Evolutionary conservation across 2,329 filamentous ascomycete species (phyloP).

Genomic region (Didymella keratinophila): DNA sequence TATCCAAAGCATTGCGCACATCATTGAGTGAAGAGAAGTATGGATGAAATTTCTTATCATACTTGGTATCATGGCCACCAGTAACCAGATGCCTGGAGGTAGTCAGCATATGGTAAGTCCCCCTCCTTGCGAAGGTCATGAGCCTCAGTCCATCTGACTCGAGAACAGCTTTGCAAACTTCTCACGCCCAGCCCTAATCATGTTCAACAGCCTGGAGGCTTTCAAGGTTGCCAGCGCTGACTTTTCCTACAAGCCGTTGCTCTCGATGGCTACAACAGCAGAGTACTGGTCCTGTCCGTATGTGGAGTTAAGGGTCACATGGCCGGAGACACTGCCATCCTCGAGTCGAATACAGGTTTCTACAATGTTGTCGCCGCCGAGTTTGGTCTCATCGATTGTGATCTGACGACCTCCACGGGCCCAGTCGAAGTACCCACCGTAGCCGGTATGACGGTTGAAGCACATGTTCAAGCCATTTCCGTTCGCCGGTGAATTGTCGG

Average conservation of each 20-base stretch:
- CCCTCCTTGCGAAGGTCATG: not conserved
- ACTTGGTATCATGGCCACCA: not conserved
- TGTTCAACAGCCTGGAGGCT: not conserved
- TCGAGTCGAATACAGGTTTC: slow-evolving; percentile 71
- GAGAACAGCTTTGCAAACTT: slow-evolving; percentile 1
- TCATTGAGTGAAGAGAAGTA: not conserved
- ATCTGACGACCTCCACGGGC: slow-evolving; percentile 68
- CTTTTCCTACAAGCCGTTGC: slow-evolving; percentile 3
- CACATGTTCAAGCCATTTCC: slow-evolving; percentile 61
- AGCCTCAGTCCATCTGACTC: not conserved
- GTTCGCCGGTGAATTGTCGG: slow-evolving; percentile 39
- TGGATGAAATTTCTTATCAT: not conserved
- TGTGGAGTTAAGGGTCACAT: slow-evolving; percentile 65
- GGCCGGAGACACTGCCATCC: slow-evolving; percentile 60
- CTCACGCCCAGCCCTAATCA: not conserved
- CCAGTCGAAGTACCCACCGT: slow-evolving; percentile 73
- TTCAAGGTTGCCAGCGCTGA: not conserved
- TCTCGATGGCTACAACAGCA: slow-evolving; percentile 20
- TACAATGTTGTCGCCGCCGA: slow-evolving; percentile 52
- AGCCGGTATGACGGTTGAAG: slow-evolving; percentile 72
- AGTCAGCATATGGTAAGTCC: not conserved
- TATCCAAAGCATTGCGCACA: not conserved
- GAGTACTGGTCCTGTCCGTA: slow-evolving; percentile 66
- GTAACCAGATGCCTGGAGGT: not conserved
- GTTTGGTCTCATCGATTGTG: slow-evolving; percentile 54